Evolutionary conservation across 2,329 filamentous ascomycete species (phyloP).

Genomic region (Penicillium sp.): DNA sequence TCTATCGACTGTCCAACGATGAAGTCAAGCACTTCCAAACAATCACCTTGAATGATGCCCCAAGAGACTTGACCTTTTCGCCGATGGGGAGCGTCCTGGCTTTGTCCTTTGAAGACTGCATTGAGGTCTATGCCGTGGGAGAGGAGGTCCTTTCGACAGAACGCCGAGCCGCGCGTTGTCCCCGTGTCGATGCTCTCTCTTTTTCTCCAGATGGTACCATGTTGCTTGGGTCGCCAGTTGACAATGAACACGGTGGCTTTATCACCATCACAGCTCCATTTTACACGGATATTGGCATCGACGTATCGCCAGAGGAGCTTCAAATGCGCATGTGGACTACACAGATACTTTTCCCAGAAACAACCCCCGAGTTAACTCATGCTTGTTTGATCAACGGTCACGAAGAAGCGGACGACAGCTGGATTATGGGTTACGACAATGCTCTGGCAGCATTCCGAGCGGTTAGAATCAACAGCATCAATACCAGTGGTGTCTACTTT

Average conservation of each 20-base stretch:
- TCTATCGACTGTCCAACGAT: constrained; percentile 70
- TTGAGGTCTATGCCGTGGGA: constrained; percentile 78
- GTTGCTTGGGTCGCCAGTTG: constrained; percentile 72
- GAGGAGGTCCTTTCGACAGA: constrained; percentile 65
- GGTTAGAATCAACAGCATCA: constrained; percentile 71
- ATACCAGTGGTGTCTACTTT: constrained; percentile 78
- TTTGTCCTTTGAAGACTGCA: constrained; percentile 82
- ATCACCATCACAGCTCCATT: constrained; percentile 79
- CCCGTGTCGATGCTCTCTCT: constrained; percentile 69
- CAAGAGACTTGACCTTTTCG: constrained; percentile 76
- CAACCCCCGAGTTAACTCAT: constrained; percentile 76
- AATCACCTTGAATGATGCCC: constrained; percentile 75
- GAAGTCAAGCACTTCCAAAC: constrained; percentile 72
- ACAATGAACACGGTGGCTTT: constrained; percentile 65
- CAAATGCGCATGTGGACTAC: constrained; percentile 81
- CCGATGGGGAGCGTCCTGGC: constrained; percentile 80
- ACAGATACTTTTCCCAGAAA: constrained; percentile 80
- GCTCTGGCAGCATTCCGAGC: constrained; percentile 77
- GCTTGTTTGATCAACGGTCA: constrained; percentile 63
- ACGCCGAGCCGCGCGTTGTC: constrained; percentile 75
- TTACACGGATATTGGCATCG: constrained; percentile 61
- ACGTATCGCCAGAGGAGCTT: constrained; percentile 56
- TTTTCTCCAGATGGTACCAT: constrained; percentile 80
- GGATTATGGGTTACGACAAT: constrained; percentile 77
- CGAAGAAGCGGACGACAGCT: constrained; percentile 63